Conservation (phyloP, 2,329 filamentous ascomycete genomes). For the Didymella exigua region DNA sequence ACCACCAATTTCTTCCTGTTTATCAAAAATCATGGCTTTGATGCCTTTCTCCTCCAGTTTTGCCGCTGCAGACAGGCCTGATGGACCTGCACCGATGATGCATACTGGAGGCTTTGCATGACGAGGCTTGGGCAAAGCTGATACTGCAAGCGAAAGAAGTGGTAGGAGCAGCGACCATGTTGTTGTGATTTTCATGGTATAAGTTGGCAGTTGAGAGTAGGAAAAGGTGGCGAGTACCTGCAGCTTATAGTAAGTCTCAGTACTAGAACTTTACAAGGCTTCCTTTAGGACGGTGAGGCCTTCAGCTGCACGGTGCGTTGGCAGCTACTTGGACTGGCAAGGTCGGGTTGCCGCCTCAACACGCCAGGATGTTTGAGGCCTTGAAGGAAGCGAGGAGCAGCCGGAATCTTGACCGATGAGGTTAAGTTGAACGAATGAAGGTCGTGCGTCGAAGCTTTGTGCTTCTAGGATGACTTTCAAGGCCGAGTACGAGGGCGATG, state of each 20-base stretch:
- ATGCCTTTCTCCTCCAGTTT: constrained; percentile 44
- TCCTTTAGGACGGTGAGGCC: constrained; percentile 23
- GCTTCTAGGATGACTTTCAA: constrained; percentile 36
- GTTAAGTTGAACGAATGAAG: constrained; percentile 24
- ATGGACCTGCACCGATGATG: constrained; percentile 47
- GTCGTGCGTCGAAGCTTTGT: constrained; percentile 37
- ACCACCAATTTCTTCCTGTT: constrained; percentile 43
- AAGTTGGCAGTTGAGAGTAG: constrained; percentile 24
- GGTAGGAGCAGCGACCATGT: constrained; percentile 33
- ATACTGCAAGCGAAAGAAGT: constrained; percentile 30
- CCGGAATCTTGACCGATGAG: constrained; percentile 22
- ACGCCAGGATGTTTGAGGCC: constrained; percentile 31
- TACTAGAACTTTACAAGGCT: constrained; percentile 20
- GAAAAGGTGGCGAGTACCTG: constrained; percentile 28
- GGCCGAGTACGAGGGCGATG: constrained; percentile 19
- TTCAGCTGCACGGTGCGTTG: constrained; percentile 45
- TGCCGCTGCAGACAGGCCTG: constrained; percentile 44
- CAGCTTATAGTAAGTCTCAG: constrained; percentile 36
- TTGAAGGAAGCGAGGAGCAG: constrained; percentile 28
- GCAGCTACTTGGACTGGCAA: constrained; percentile 36
- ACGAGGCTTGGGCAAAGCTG: constrained; percentile 34
- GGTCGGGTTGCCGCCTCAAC: constrained; percentile 34
- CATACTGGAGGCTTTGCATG: constrained; percentile 42
- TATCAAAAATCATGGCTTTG: constrained; percentile 46
- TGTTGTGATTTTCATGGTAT: constrained; percentile 24